These are phyloP conservation scores for Maudiozyma bulderi DNA, from an alignment of 805 yeast genomes.

Conservation along the genomic window DNA sequence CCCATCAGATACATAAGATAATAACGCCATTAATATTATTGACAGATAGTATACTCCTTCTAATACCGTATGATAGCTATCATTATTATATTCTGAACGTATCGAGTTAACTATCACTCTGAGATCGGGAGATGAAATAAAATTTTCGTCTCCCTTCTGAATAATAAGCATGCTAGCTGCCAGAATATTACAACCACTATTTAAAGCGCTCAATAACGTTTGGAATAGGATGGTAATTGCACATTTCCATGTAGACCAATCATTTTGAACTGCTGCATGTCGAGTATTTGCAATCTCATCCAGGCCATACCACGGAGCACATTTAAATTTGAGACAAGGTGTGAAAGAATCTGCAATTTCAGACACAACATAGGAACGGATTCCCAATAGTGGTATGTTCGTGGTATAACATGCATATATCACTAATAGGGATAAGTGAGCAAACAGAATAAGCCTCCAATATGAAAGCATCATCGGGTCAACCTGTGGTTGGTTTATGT, in stretches of 20 bases:
- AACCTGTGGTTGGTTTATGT: too few species aligned
- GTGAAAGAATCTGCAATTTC: neutral
- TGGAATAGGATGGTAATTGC: neutral
- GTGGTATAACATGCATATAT: neutral
- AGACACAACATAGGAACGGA: neutral
- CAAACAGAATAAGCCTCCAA: neutral
- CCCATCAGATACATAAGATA: too few species aligned
- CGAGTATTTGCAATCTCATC: neutral
- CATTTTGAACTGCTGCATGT: neutral
- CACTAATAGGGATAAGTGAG: neutral
- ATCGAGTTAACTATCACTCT: too few species aligned
- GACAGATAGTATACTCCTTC: too few species aligned
- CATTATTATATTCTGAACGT: too few species aligned
- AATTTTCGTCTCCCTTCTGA: too few species aligned
- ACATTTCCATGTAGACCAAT: neutral
- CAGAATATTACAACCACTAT: neutral
- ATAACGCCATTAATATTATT: too few species aligned
- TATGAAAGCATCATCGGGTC: too few species aligned
- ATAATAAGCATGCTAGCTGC: neutral
- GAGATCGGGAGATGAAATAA: too few species aligned
- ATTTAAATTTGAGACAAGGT: neutral
- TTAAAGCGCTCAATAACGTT: neutral
- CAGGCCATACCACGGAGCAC: neutral
- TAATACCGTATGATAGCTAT: too few species aligned
- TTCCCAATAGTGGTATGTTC: neutral